These are phyloP conservation scores for Colletotrichum aenigma DNA, from an alignment of 2,329 filamentous ascomycete species.

Conservation along the genomic window DNA sequence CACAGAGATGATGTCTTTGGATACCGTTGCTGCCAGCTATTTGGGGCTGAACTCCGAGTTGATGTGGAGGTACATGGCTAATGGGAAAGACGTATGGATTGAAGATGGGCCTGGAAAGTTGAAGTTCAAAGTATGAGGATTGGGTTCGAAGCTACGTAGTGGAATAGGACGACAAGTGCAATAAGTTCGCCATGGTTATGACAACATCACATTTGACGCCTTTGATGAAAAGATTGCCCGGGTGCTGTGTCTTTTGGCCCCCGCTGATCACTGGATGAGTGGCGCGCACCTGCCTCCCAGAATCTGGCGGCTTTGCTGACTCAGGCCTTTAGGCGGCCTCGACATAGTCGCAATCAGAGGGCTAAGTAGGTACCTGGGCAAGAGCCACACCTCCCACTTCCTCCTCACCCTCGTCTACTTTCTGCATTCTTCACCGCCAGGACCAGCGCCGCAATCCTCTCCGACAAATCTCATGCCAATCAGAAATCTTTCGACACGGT, in stretches of 20 bases:
- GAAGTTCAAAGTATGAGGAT: not conserved
- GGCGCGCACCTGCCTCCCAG: not conserved
- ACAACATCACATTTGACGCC: not conserved
- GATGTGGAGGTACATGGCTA: not conserved
- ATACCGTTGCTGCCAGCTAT: not conserved
- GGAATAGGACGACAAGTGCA: not conserved
- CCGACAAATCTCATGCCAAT: not conserved
- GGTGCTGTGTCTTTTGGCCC: not conserved
- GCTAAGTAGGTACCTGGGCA: not conserved
- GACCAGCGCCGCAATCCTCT: not conserved
- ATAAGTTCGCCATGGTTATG: not conserved
- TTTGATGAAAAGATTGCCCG: not conserved
- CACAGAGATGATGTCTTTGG: not conserved
- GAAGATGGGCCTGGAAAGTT: not conserved
- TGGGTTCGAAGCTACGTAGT: not conserved
- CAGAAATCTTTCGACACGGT: not conserved
- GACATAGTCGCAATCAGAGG: not conserved
- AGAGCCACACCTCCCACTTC: not conserved
- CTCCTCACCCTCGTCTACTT: not conserved
- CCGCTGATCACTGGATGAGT: not conserved
- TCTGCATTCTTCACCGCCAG: not conserved
- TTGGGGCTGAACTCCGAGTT: not conserved
- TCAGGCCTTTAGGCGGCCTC: not conserved
- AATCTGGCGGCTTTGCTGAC: not conserved
- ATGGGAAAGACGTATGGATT: not conserved